Conservation (phyloP, 1,284 basidiomycete genomes). For the Mycena sp. region DNA sequence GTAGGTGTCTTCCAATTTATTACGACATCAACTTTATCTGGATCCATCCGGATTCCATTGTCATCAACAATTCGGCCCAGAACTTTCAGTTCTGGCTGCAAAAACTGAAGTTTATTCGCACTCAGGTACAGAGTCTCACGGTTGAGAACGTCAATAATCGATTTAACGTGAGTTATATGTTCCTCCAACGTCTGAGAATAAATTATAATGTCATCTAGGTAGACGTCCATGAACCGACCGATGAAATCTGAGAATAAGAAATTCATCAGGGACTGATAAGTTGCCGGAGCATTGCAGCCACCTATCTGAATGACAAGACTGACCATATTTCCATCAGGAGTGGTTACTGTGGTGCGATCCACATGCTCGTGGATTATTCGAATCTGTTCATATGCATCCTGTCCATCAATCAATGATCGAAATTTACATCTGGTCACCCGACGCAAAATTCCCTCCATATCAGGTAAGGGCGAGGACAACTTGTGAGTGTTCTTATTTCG, state of each 20-base stretch:
- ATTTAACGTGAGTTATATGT: slow-evolving; percentile 35
- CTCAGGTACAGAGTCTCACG: slow-evolving; percentile 15
- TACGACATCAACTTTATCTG: slow-evolving; percentile 9
- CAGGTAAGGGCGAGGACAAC: slow-evolving; percentile 30
- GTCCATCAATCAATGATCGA: slow-evolving; percentile 40
- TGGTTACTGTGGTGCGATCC: slow-evolving; percentile 32
- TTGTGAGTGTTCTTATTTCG: slow-evolving; percentile 33
- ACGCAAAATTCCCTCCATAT: slow-evolving; percentile 41
- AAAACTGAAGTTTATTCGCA: slow-evolving; percentile 9
- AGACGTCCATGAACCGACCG: slow-evolving; percentile 39
- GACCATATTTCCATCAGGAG: slow-evolving; percentile 45
- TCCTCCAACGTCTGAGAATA: slow-evolving; percentile 38
- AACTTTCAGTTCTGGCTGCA: slow-evolving; percentile 1
- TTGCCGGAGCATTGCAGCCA: slow-evolving; percentile 38
- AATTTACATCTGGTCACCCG: slow-evolving; percentile 32
- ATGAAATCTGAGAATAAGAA: slow-evolving; percentile 37
- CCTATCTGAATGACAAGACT: slow-evolving; percentile 45
- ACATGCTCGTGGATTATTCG: slow-evolving; percentile 44
- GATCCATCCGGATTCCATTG: slow-evolving; percentile 13
- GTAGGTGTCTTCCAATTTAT: slow-evolving; percentile 6
- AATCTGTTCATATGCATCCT: slow-evolving; percentile 51
- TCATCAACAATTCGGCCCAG: slow-evolving; percentile 9
- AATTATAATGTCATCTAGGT: slow-evolving; percentile 41
- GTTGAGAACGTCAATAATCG: slow-evolving; percentile 31
- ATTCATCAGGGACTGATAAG: slow-evolving; percentile 43